Conservation (phyloP, 2,329 filamentous ascomycete species). For the Cadophora sp. region DNA sequence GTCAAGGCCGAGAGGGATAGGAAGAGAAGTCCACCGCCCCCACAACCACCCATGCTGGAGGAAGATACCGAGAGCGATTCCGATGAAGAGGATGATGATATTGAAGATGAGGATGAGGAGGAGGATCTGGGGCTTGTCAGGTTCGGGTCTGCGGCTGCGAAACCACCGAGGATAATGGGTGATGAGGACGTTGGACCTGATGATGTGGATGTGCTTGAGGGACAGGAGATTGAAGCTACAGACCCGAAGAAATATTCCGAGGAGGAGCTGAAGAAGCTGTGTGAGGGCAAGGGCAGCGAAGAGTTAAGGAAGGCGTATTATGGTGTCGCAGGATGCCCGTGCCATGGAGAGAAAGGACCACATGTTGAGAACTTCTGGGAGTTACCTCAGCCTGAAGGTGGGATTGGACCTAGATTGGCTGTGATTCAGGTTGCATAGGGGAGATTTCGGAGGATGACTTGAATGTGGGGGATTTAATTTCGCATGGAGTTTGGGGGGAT, state of each 20-base stretch:
- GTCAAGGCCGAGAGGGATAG: conserved; percentile 10
- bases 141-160: conserved; percentile 31
- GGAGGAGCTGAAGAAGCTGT: conserved; percentile 33
- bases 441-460: not conserved
- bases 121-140: conserved; percentile 29
- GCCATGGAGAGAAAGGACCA: conserved; percentile 33
- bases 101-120: conserved; percentile 31
- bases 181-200: conserved; percentile 28
- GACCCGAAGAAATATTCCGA: conserved; percentile 23
- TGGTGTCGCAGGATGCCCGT: conserved; percentile 33
- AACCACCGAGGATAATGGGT: conserved; percentile 33
- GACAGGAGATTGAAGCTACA: conserved; percentile 16
- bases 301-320: conserved; percentile 32
- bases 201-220: conserved; percentile 24
- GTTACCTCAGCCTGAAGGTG: conserved; percentile 26
- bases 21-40: conserved; percentile 30
- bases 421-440: conserved; percentile 27
- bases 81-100: conserved; percentile 25
- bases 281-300: conserved; percentile 24
- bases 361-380: conserved; percentile 35
- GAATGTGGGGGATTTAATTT: not conserved
- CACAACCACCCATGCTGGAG: conserved; percentile 15
- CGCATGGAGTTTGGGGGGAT: conserved; percentile 7
- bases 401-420: conserved; percentile 22
- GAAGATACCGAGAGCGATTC: conserved; percentile 14